These are phyloP conservation scores for Camelina neglecta DNA, from an alignment of 345 rosid species.

Conservation along the genomic window DNA sequence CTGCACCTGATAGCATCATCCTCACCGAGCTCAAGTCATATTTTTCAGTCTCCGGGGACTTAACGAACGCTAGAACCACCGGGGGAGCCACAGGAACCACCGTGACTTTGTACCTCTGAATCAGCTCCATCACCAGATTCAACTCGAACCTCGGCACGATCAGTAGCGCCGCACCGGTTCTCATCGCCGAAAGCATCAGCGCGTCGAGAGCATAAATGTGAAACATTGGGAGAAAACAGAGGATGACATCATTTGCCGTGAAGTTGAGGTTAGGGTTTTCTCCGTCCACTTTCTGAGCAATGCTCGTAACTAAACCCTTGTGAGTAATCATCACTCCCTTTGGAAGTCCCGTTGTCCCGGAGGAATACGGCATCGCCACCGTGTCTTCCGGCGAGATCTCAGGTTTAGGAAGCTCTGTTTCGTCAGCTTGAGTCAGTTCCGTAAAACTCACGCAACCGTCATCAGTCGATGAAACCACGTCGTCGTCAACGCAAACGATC, in stretches of 20 bases:
- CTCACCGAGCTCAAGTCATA: conserved; percentile 75
- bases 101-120: conserved; percentile 66
- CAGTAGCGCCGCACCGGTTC: conserved; percentile 79
- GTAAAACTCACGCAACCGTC: conserved; percentile 63
- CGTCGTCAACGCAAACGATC: conserved; percentile 30
- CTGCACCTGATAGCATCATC: conserved; percentile 75
- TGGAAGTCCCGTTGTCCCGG: conserved; percentile 94
- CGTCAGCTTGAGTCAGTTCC: conserved; percentile 53
- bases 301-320: conserved; percentile 74
- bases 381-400: conserved; percentile 66
- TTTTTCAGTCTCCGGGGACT: conserved; percentile 56
- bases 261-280: conserved; percentile 84
- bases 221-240: conserved; percentile 79
- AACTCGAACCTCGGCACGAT: conserved; percentile 83
- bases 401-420: conserved; percentile 48
- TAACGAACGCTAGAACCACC: conserved; percentile 66
- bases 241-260: conserved; percentile 66
- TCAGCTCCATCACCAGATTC: conserved; percentile 53
- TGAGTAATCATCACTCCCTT: conserved; percentile 95
- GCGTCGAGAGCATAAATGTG: conserved; percentile 77
- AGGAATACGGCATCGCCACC: conserved; percentile 88
- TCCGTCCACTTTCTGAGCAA: conserved; percentile 92
- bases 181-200: conserved; percentile 68
- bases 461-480: conserved; percentile 30
- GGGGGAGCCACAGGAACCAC: conserved; percentile 88